phyloP scores from a whole-genome alignment of 441 rosid genomes.

The Theobroma grandiflorum region DNA sequence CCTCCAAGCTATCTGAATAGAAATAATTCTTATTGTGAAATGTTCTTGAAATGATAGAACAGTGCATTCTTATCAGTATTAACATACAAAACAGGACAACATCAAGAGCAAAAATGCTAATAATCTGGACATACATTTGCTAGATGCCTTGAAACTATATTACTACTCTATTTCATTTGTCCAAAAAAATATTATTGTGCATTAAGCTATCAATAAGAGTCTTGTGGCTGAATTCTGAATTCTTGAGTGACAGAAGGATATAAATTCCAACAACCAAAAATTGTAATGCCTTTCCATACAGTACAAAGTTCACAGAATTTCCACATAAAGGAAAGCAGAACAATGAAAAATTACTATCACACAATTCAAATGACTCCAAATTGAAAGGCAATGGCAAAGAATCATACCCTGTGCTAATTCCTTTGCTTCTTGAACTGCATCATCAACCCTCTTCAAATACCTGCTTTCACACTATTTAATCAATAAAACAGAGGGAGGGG shows the following conservation, averaged over 20 bases:
- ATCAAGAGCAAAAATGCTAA: not conserved
- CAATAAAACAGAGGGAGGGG: not conserved
- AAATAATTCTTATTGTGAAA: not conserved
- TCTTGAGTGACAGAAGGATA: not conserved
- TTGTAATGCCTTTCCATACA: not conserved
- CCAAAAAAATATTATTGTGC: not conserved
- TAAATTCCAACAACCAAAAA: not conserved
- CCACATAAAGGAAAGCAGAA: not conserved
- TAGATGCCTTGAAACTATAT: not conserved
- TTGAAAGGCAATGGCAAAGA: not conserved
- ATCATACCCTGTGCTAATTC: constrained; percentile 65
- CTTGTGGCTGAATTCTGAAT: not conserved
- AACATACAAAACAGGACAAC: not conserved
- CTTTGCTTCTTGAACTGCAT: constrained; percentile 79
- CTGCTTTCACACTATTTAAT: constrained; percentile 36
- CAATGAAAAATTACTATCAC: not conserved
- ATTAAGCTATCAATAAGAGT: not conserved
- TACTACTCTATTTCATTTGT: not conserved
- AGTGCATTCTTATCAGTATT: not conserved
- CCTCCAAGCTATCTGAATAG: too few species aligned
- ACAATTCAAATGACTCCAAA: not conserved
- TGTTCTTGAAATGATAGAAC: not conserved
- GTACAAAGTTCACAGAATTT: not conserved
- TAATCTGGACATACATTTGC: not conserved
- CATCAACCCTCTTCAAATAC: constrained; percentile 80